A percentile compares a stretch with the other conserved stretches of the same genome.
Conservation (phyloP, 192 early-diverging fungal species). For the Geranomyces variabilis region DNA sequence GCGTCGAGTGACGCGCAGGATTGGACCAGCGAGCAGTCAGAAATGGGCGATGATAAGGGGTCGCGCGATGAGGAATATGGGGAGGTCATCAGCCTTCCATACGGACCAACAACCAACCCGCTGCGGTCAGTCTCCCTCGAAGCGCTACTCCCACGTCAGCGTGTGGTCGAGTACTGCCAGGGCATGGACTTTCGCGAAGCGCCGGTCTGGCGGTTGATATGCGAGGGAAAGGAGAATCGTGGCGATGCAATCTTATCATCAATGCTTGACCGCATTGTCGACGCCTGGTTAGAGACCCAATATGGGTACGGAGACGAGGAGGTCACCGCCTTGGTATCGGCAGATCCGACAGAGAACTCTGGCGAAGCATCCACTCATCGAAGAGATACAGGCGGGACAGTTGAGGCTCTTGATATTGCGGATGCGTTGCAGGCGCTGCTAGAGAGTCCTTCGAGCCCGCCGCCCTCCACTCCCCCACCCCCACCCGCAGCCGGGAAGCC, state of each 20-base stretch:
- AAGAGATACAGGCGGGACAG: neutral
- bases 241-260: neutral
- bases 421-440: slow-evolving; percentile 22
- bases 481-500: neutral
- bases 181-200: neutral
- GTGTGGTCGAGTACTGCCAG: neutral
- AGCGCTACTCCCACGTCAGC: slow-evolving; percentile 11
- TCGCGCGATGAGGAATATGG: neutral
- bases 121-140: slow-evolving; percentile 29
- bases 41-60: slow-evolving; percentile 4
- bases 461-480: neutral
- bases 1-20: neutral
- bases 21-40: neutral
- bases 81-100: slow-evolving; percentile 24
- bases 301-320: neutral
- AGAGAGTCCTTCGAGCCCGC: neutral
- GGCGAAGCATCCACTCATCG: neutral
- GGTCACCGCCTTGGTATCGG: neutral
- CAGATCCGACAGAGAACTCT: neutral
- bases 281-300: slow-evolving; percentile 12
- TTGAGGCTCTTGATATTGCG: slow-evolving; percentile 18
- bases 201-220: slow-evolving; percentile 10
- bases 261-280: slow-evolving; percentile 12
- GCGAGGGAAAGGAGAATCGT: neutral
- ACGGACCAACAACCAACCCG: slow-evolving; percentile 39